Evolutionary conservation across 768 basidiomycete species (phyloP), one percentile per base, ranked within the genome.

Genomic region (Lentinula guzmanii): DNA sequence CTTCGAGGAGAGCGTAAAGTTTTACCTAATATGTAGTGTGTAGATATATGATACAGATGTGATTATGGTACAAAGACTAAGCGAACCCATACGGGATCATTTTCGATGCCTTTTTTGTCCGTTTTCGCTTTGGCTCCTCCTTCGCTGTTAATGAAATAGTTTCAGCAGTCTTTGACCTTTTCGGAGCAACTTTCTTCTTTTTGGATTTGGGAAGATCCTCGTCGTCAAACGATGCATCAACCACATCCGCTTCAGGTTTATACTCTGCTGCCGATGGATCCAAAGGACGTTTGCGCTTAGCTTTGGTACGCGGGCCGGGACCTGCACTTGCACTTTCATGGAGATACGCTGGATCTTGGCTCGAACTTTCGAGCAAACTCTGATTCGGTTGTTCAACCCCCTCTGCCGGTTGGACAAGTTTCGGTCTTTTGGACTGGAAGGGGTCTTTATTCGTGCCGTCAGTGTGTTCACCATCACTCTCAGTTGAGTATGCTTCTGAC

Each of bases 161-260:
- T 33, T 76, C 74, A 52, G 71, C 69, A 16, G 72, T 70, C 34
- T 75, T 70, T 6, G 69, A 69, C 45, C 78, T 69, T 65, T 81
- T 80, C 41, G 76, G 58, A 35, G 74, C 74, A 5, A 13, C 37
- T 39, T 39, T 39, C 2, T 72, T 71, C 59, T 66, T 70, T 15
- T 66, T 66, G 37, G 41, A 7, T 41, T 59, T 59, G n/a, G 15
- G 21, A 8, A 33, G 5, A 24, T 45, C 16, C 45, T 46, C 43
- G 16, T 46, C 58, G 33, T 15, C 56, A 24, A 15, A 10, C 11
- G 45, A 37, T 64, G 61, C 62, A 58, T 62, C 54, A 52, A 46
- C 10, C 31, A 41, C 42, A 54, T 63, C 61, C 46, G 35, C 37
- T 62, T 60, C 45, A 59, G 58, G 58, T 41, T 31, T 59, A 11